Conservation (phyloP, 1,139 yeast species). For the Pneumocystis murina region DNA sequence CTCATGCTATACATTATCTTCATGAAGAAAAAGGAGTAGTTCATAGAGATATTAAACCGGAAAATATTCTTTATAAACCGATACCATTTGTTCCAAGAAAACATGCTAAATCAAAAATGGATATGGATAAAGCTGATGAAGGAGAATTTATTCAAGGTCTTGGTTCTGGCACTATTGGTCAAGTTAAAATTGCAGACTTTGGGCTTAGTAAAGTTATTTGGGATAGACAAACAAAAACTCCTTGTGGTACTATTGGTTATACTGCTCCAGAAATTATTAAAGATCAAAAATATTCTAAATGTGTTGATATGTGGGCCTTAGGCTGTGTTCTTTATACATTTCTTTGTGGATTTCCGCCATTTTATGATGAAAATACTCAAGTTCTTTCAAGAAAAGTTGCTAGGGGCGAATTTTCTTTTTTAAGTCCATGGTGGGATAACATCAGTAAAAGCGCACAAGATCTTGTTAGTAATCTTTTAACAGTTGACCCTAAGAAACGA, state of each 20-base stretch:
- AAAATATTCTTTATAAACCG: constrained; percentile 72
- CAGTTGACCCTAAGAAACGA: constrained; percentile 66
- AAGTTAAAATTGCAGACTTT: constrained; percentile 78
- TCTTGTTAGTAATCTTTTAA: constrained; percentile 58
- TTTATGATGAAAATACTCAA: constrained; percentile 76
- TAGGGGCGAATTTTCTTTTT: constrained; percentile 64
- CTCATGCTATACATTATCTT: constrained; percentile 64
- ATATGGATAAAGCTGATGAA: constrained; percentile 63
- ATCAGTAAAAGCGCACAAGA: constrained; percentile 63
- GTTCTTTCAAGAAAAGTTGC: constrained; percentile 72
- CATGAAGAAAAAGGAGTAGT: constrained; percentile 77
- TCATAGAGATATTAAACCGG: constrained; percentile 92
- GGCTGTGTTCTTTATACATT: constrained; percentile 86
- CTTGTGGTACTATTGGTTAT: constrained; percentile 82
- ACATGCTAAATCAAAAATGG: constrained; percentile 43
- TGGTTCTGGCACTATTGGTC: constrained; percentile 86
- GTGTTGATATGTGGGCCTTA: constrained; percentile 92
- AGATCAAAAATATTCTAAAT: constrained; percentile 71
- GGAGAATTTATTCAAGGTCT: constrained; percentile 61
- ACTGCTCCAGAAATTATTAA: constrained; percentile 91
- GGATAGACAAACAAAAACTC: constrained; percentile 57
- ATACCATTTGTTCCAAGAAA: constrained; percentile 45
- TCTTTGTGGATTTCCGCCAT: constrained; percentile 91
- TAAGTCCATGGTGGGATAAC: constrained; percentile 97
- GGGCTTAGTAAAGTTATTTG: constrained; percentile 77